A percentile compares a stretch with the other conserved stretches of the same genome.
phyloP scores from a whole-genome alignment of 148 eudicot genomes.

The Heliosperma pusillum region DNA sequence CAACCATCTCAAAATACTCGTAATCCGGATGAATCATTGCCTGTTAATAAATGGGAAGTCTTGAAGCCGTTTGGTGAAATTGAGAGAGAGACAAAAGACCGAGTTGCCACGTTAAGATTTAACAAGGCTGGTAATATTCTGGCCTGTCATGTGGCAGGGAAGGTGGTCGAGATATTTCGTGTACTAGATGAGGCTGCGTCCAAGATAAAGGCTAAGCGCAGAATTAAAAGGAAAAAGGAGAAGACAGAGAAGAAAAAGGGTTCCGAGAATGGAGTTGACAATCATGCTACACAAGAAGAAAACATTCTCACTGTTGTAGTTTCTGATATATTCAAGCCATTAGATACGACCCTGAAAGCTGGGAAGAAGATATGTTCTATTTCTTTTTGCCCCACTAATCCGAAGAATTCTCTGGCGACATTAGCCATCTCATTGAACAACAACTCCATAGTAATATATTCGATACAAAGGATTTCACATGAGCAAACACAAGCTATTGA shows the following conservation, averaged over 20 bases:
- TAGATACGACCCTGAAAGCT: constrained; percentile 65
- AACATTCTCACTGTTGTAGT: constrained; percentile 42
- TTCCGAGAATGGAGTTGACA: constrained; percentile 39
- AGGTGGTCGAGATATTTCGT: constrained; percentile 76
- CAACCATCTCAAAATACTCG: constrained; percentile 26
- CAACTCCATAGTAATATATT: constrained; percentile 71
- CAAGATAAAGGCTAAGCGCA: constrained; percentile 84
- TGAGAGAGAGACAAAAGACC: constrained; percentile 71
- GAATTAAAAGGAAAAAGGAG: constrained; percentile 78
- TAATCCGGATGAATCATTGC: constrained; percentile 28
- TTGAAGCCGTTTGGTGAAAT: constrained; percentile 85
- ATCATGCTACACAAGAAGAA: constrained; percentile 37
- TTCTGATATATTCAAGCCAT: constrained; percentile 71
- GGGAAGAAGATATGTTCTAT: constrained; percentile 86
- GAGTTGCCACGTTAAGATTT: constrained; percentile 78
- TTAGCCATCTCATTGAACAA: constrained; percentile 84
- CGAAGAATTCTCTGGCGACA: constrained; percentile 63
- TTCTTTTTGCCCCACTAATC: constrained; percentile 62
- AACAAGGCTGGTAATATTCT: constrained; percentile 70
- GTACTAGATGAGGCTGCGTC: constrained; percentile 81
- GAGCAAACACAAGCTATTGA: constrained; percentile 65
- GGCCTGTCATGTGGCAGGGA: constrained; percentile 95
- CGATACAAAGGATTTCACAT: no score
- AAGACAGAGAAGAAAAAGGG: constrained; percentile 46
- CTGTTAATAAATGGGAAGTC: constrained; percentile 71